Conservation (phyloP, 257 asterid genomes). For the Buddleja alternifolia region DNA sequence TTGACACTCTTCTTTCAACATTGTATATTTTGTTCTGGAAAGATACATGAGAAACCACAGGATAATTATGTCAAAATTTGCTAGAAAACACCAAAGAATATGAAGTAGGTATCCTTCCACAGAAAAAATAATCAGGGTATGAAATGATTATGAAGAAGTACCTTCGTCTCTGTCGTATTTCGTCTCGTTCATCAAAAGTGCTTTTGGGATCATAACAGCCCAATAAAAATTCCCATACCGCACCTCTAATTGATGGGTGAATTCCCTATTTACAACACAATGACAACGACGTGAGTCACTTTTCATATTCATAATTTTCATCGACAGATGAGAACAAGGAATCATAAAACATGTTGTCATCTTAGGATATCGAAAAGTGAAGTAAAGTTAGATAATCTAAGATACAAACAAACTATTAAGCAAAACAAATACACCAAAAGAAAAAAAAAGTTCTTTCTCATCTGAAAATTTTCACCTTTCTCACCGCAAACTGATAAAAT, state of each 20-base stretch:
- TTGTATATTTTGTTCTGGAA: constrained; percentile 75
- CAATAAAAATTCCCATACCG: constrained; percentile 96
- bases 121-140: neutral
- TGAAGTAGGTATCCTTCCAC: neutral
- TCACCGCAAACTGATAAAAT: constrained; percentile 19
- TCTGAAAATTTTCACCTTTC: neutral
- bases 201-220: constrained; percentile 91
- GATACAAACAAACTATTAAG: neutral
- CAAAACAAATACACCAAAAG: constrained; percentile 16
- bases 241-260: constrained; percentile 98
- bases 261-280: constrained; percentile 62
- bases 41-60: neutral
- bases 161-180: constrained; percentile 73
- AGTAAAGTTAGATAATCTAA: neutral
- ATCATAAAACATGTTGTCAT: neutral
- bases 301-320: constrained; percentile 21
- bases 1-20: constrained; percentile 77
- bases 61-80: neutral
- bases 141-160: constrained; percentile 28
- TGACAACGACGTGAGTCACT: constrained; percentile 9
- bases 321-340: neutral
- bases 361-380: neutral
- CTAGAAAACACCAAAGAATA: neutral
- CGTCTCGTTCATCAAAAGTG: constrained; percentile 83
- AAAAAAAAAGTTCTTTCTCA: constrained; percentile 4